These are phyloP conservation scores for Amaranthus hypochondriacus DNA, from an alignment of 148 eudicot genomes.

Conservation along the genomic window DNA sequence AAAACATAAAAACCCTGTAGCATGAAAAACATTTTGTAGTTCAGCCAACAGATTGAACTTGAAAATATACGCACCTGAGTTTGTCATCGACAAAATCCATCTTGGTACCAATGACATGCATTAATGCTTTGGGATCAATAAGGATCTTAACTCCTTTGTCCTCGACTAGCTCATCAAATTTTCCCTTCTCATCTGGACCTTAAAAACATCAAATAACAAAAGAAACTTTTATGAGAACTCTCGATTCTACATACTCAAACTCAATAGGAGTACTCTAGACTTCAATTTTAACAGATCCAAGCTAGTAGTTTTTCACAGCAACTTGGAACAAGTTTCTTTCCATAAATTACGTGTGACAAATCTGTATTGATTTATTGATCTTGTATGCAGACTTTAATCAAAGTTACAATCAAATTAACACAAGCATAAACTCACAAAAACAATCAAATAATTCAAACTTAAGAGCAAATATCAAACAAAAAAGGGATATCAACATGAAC, in stretches of 20 bases:
- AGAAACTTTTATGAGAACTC: not conserved
- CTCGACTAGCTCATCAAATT: conserved; percentile 90
- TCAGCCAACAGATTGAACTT: not conserved
- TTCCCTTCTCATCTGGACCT: conserved; percentile 82
- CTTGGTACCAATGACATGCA: conserved; percentile 96
- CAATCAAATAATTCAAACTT: no score
- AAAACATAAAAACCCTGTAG: not conserved
- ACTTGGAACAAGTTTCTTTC: not conserved
- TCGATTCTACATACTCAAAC: not conserved
- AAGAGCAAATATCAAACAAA: no score
- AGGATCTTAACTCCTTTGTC: conserved; percentile 94
- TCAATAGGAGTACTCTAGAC: not conserved
- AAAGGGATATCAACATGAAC: no score
- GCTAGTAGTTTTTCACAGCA: not conserved
- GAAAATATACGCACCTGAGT: conserved; percentile 52
- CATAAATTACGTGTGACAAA: no score
- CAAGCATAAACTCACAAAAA: no score
- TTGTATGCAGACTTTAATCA: no score
- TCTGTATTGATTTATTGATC: no score
- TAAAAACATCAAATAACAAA: not conserved
- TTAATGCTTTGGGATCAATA: conserved; percentile 92
- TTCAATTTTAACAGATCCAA: not conserved
- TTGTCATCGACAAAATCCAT: conserved; percentile 97
- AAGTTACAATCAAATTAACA: no score
- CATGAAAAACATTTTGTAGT: not conserved